phyloP scores from a whole-genome alignment of 495 filamentous ascomycete genomes.

The Aspergillus bertholletiae region DNA sequence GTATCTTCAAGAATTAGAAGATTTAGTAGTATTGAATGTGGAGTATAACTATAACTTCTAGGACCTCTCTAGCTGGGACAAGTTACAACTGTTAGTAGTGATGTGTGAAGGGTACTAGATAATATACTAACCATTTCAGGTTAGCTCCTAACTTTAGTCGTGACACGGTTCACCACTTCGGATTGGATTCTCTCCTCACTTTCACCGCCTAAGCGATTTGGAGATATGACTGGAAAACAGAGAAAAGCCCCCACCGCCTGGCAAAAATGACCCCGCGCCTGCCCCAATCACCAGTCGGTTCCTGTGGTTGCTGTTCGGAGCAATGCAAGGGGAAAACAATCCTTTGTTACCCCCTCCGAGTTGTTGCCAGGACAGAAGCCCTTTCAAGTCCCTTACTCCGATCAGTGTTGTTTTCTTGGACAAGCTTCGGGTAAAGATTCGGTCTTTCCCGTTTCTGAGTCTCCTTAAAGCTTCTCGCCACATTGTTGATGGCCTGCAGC shows the following conservation, averaged over 20 bases:
- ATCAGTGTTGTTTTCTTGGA: not conserved
- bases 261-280: conserved; percentile 37
- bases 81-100: too few species aligned
- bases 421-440: not conserved
- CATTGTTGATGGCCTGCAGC: conserved; percentile 3
- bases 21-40: too few species aligned
- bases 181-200: not conserved
- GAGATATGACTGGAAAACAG: not conserved
- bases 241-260: conserved; percentile 24
- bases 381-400: not conserved
- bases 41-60: too few species aligned
- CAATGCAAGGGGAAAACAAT: conserved; percentile 31
- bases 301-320: conserved; percentile 6
- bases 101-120: too few species aligned
- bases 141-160: too few species aligned
- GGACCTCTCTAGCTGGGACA: too few species aligned
- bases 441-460: not conserved
- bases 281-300: conserved; percentile 22
- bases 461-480: not conserved
- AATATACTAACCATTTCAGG: not conserved
- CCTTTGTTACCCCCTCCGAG: conserved; percentile 1
- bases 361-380: not conserved
- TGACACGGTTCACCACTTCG: too few species aligned
- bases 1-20: too few species aligned
- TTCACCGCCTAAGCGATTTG: conserved; percentile 8